Evolutionary conservation across 2,329 filamentous ascomycete genomes (phyloP).

Genomic region (Nannizziopsis arthrosporioides): DNA sequence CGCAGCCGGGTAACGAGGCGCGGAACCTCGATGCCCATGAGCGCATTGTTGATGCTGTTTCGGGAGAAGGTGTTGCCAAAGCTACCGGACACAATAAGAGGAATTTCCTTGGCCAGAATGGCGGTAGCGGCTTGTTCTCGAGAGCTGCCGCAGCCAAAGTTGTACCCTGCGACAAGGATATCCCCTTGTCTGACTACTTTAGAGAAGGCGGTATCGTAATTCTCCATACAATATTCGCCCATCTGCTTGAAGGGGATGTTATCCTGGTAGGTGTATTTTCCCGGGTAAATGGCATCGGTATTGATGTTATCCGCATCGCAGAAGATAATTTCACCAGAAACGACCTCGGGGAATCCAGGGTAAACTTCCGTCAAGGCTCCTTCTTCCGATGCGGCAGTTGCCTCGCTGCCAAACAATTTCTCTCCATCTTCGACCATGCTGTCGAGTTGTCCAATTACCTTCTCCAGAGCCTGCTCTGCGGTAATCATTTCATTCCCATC

Average conservation of each 20-base stretch:
- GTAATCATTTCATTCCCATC: constrained; percentile 57
- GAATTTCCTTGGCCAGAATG: constrained; percentile 67
- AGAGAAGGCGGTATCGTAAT: constrained; percentile 69
- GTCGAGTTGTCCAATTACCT: constrained; percentile 58
- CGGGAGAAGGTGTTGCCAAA: constrained; percentile 75
- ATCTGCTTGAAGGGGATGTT: constrained; percentile 63
- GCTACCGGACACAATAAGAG: constrained; percentile 66
- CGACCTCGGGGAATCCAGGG: constrained; percentile 72
- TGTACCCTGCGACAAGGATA: constrained; percentile 74
- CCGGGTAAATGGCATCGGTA: constrained; percentile 86
- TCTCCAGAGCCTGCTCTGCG: constrained; percentile 59
- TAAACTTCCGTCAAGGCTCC: constrained; percentile 53
- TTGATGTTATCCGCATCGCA: constrained; percentile 78
- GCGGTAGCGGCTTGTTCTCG: constrained; percentile 83
- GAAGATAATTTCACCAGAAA: constrained; percentile 79
- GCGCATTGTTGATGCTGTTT: constrained; percentile 38
- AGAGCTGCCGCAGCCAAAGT: constrained; percentile 74
- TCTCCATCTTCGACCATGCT: constrained; percentile 27
- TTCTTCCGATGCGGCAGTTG: background rate
- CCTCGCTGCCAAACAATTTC: constrained; percentile 11
- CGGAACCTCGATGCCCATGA: constrained; percentile 30
- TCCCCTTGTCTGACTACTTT: constrained; percentile 55
- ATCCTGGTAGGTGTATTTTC: constrained; percentile 87
- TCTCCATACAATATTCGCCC: constrained; percentile 85
- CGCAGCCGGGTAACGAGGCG: constrained; percentile 26